Percentiles rank a stretch among this genome's conserved stretches.
phyloP scores from a whole-genome alignment of 1,284 basidiomycete species.

The Irpex lacteus region DNA sequence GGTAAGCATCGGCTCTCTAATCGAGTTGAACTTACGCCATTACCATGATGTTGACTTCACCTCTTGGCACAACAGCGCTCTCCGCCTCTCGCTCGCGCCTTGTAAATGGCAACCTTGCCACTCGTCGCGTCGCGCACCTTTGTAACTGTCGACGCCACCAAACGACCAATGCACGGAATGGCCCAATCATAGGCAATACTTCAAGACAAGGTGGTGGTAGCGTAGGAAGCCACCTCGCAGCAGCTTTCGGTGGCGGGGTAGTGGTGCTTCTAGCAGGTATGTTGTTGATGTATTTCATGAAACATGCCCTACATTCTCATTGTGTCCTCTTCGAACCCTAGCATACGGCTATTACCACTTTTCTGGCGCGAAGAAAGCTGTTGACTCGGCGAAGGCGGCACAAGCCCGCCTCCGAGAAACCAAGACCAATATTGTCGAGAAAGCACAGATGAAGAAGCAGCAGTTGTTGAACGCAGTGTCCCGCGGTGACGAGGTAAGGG shows the following conservation, averaged over 20 bases:
- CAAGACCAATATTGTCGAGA: constrained; percentile 32
- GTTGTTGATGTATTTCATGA: neutral
- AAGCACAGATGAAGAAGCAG: constrained; percentile 20
- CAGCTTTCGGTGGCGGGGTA: constrained; percentile 35
- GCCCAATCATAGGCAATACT: neutral
- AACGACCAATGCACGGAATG: neutral
- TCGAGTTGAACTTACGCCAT: too few relatives aligned
- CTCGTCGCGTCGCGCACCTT: constrained; percentile 18
- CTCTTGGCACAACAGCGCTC: too few relatives aligned
- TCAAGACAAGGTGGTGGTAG: constrained; percentile 3
- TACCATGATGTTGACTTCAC: too few relatives aligned
- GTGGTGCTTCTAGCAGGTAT: constrained; percentile 30
- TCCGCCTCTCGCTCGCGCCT: too few relatives aligned
- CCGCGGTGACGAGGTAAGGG: neutral
- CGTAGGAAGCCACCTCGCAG: constrained; percentile 22
- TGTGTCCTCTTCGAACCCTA: too few relatives aligned
- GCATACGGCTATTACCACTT: constrained; percentile 37
- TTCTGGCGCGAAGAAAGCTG: constrained; percentile 36
- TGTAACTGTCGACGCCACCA: constrained; percentile 20
- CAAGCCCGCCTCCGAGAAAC: constrained; percentile 33
- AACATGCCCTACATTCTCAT: too few relatives aligned
- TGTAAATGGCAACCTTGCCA: neutral
- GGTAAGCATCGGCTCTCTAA: too few relatives aligned
- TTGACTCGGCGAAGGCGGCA: constrained; percentile 32
- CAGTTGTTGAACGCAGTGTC: too few relatives aligned